A percentile compares a stretch with the other conserved stretches of the same genome.
These are phyloP conservation scores for Atalantia buxifolia DNA, from an alignment of 345 rosid species.

Conservation along the genomic window DNA sequence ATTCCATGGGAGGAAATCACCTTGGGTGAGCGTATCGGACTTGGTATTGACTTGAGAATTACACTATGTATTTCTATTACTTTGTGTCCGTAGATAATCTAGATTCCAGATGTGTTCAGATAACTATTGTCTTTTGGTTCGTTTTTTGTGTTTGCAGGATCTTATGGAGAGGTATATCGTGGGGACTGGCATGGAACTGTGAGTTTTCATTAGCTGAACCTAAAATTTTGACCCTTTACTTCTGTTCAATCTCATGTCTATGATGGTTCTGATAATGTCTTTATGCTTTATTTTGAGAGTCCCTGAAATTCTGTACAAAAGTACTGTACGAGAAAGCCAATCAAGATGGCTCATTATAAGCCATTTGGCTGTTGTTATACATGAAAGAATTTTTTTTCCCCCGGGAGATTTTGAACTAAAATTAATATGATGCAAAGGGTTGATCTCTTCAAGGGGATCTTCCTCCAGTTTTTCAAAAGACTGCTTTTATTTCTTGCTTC, in stretches of 20 bases:
- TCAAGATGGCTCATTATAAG: neutral
- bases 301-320: neutral
- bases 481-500: no score
- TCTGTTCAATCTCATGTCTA: neutral
- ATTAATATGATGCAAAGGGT: neutral
- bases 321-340: neutral
- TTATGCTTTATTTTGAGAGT: neutral
- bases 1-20: slow-evolving; percentile 85
- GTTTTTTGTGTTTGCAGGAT: slow-evolving; percentile 59
- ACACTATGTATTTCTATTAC: slow-evolving; percentile 19
- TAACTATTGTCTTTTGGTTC: slow-evolving; percentile 1
- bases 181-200: slow-evolving; percentile 99
- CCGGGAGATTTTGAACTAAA: neutral
- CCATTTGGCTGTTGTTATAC: neutral
- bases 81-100: slow-evolving; percentile 12
- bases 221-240: neutral
- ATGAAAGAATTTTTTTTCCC: neutral
- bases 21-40: slow-evolving; percentile 95
- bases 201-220: slow-evolving; percentile 37
- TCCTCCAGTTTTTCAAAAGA: no score
- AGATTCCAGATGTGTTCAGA: slow-evolving; percentile 3
- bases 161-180: slow-evolving; percentile 94
- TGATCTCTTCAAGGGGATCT: neutral
- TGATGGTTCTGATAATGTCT: neutral
- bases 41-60: slow-evolving; percentile 52